phyloP scores from a whole-genome alignment of 129 eudicot species.

The Deinandra increscens region DNA sequence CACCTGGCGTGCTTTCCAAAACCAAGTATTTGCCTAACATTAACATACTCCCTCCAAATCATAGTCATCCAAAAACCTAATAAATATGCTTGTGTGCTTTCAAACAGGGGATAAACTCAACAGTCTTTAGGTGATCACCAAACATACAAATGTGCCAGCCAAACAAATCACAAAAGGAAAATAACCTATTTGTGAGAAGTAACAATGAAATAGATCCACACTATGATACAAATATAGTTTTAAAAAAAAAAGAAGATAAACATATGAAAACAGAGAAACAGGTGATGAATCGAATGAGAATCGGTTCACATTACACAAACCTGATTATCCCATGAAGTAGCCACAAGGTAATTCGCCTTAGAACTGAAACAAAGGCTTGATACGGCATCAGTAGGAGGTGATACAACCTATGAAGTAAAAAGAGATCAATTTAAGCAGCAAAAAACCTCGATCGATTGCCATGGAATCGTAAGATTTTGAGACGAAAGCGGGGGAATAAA shows the following conservation, averaged over 20 bases:
- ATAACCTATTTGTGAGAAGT: background rate
- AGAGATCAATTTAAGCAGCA: background rate
- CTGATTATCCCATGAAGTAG: conserved; percentile 98
- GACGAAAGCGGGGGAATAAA: background rate
- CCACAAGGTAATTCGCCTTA: conserved; percentile 69
- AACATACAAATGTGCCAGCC: conserved; percentile 8
- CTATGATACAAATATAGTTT: background rate
- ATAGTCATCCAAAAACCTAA: conserved; percentile 16
- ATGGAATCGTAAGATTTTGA: background rate
- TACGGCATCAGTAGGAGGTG: conserved; percentile 67
- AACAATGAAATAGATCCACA: background rate
- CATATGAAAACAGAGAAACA: background rate
- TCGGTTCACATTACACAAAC: conserved; percentile 29
- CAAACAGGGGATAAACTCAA: background rate
- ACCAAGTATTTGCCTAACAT: background rate
- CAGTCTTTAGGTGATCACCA: background rate
- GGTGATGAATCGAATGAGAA: background rate
- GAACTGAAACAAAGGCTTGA: conserved; percentile 86
- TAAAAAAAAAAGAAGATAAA: background rate
- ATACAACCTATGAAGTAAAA: conserved; percentile 45
- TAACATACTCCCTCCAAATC: background rate
- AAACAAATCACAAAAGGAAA: conserved; percentile 2
- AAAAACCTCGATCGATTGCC: background rate
- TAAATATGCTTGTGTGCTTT: background rate
- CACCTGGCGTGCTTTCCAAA: too few species aligned